phyloP scores from a whole-genome alignment of 2,329 filamentous ascomycete genomes.

The Cladosporium sp. region DNA sequence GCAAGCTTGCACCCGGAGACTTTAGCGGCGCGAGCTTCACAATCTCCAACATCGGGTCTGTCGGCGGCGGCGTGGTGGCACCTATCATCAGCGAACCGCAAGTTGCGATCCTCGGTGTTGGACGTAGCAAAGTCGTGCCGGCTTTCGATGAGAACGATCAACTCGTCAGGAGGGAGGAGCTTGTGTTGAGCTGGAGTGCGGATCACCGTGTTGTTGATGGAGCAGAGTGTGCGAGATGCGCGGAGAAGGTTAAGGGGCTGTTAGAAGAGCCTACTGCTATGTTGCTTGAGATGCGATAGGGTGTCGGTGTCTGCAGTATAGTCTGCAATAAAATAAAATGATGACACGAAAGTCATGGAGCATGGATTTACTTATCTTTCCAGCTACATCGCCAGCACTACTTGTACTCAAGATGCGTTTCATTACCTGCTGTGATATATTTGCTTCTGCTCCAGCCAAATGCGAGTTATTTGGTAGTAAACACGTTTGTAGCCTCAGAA shows the following conservation, averaged over 20 bases:
- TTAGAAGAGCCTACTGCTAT: conserved; percentile 86
- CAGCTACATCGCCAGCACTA: background rate
- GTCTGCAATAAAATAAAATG: conserved; percentile 4
- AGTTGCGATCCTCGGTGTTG: conserved; percentile 88
- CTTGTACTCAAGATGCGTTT: background rate
- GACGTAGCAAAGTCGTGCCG: conserved; percentile 76
- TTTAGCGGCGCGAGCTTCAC: conserved; percentile 88
- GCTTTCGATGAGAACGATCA: conserved; percentile 63
- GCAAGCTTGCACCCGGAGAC: conserved; percentile 74
- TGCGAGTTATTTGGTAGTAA: background rate
- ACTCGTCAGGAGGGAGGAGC: conserved; percentile 75
- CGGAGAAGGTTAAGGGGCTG: conserved; percentile 73
- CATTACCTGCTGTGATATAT: background rate
- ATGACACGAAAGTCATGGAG: background rate
- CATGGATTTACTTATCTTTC: background rate
- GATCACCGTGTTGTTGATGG: conserved; percentile 95
- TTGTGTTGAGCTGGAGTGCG: conserved; percentile 94
- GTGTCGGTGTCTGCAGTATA: background rate
- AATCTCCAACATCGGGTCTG: conserved; percentile 92
- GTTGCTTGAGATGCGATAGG: conserved; percentile 74
- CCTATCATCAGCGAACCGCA: conserved; percentile 90
- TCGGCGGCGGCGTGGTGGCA: conserved; percentile 88
- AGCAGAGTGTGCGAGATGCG: conserved; percentile 89
- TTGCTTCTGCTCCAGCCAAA: background rate
- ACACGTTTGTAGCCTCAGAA: background rate